Evolutionary conservation across 208 protist genomes (phyloP).

Genomic region (Wallacemonas sp.): DNA sequence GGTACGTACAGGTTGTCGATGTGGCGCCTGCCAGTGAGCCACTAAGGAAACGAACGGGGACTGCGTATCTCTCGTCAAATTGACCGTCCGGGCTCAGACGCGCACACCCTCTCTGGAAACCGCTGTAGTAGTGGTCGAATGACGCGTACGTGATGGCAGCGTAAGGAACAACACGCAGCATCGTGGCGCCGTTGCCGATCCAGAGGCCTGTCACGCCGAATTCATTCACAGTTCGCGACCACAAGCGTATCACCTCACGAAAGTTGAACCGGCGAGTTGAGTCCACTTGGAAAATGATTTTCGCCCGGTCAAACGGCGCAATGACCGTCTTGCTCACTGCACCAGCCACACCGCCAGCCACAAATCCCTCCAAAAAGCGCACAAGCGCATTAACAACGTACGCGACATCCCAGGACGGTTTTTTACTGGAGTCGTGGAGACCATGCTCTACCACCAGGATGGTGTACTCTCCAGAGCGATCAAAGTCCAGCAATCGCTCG

Average conservation of each 20-base stretch:
- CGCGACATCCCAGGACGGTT: neutral
- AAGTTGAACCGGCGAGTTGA: conserved; percentile 59
- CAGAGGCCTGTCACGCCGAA: conserved; percentile 89
- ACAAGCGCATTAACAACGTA: conserved; percentile 35
- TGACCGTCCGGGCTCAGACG: conserved; percentile 13
- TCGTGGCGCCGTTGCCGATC: conserved; percentile 94
- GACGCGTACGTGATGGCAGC: conserved; percentile 93
- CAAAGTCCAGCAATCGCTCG: conserved; percentile 53
- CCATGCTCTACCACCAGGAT: conserved; percentile 39
- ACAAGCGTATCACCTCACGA: conserved; percentile 55
- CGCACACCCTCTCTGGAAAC: conserved; percentile 11
- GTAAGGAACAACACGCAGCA: conserved; percentile 94
- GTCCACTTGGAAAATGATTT: conserved; percentile 96
- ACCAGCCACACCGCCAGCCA: conserved; percentile 93
- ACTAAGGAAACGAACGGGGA: conserved; percentile 71
- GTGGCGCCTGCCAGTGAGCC: conserved; percentile 93
- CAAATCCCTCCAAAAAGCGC: conserved; percentile 87
- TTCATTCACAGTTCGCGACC: conserved; percentile 71
- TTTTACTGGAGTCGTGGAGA: conserved; percentile 13
- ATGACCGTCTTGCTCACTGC: conserved; percentile 93
- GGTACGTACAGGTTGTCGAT: conserved; percentile 90
- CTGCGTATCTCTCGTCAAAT: conserved; percentile 40
- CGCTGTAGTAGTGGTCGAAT: conserved; percentile 89
- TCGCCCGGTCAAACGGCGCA: conserved; percentile 92
- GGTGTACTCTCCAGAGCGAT: conserved; percentile 64